A percentile compares a stretch with the other conserved stretches of the same genome.
Evolutionary conservation across 208 protist genomes (phyloP).

Genomic region (Leishmania gerbilli): DNA sequence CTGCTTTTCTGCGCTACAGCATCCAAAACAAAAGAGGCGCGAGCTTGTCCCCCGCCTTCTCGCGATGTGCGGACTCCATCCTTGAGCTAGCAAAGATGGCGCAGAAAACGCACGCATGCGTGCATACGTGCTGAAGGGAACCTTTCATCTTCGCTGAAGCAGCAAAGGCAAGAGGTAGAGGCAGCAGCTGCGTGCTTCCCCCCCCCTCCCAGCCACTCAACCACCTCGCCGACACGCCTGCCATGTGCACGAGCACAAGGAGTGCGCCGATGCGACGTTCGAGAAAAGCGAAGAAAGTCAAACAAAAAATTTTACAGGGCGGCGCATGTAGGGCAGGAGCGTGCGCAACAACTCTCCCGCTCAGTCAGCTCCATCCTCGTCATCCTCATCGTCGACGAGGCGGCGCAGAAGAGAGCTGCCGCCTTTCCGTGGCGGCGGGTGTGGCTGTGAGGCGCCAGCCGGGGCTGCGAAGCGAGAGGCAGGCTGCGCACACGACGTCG

Average conservation of each 20-base stretch:
- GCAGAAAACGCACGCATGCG: background rate
- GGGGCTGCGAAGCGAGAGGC: background rate
- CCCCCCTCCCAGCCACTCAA: background rate
- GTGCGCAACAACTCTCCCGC: background rate
- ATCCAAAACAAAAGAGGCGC: background rate
- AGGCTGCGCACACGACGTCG: background rate
- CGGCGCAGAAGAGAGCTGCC: conserved; percentile 4
- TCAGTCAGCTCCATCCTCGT: background rate
- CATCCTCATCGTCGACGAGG: conserved; percentile 17
- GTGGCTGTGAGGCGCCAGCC: background rate
- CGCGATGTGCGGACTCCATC: background rate
- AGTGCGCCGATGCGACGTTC: background rate
- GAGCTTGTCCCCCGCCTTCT: background rate
- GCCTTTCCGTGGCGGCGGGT: background rate
- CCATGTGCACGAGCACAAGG: background rate
- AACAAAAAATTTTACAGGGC: background rate
- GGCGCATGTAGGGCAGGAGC: background rate
- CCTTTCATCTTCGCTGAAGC: background rate
- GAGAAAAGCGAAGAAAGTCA: background rate
- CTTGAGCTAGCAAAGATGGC: background rate
- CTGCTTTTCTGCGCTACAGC: background rate
- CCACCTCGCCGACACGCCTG: background rate
- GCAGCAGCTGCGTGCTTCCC: background rate
- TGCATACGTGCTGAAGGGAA: background rate
- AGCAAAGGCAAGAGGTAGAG: background rate